Evolutionary conservation across 768 basidiomycete species (phyloP).

Genomic region (Tulasnella sp.): DNA sequence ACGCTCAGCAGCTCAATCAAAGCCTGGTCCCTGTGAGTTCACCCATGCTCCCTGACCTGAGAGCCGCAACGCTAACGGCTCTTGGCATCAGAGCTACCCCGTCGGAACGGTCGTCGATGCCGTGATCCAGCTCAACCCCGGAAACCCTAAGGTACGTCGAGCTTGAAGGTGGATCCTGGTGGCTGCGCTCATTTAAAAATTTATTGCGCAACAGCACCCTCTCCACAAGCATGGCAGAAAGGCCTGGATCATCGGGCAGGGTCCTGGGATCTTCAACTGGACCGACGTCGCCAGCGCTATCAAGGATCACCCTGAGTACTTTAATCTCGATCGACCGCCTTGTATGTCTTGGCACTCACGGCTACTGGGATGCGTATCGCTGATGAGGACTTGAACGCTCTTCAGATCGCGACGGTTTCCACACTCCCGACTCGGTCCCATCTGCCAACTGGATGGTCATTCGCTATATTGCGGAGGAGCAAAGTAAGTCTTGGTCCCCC

Average conservation of each 20-base stretch:
- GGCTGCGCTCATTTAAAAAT: background rate
- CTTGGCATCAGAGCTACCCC: background rate
- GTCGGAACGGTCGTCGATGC: background rate
- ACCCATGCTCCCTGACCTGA: background rate
- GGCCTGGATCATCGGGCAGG: slow-evolving; percentile 1
- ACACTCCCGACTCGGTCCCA: background rate
- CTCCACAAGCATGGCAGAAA: slow-evolving; percentile 3
- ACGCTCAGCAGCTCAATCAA: background rate
- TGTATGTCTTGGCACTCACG: background rate
- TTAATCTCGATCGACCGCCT: background rate
- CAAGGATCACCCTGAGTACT: background rate
- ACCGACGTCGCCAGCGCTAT: background rate
- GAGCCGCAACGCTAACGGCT: background rate
- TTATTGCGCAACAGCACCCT: background rate
- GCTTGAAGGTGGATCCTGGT: background rate
- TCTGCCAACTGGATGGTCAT: background rate
- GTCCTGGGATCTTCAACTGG: background rate
- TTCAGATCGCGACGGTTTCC: background rate
- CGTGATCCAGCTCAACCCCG: background rate
- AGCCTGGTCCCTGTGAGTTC: background rate
- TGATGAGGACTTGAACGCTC: background rate
- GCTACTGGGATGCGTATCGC: background rate
- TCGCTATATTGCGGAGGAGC: background rate
- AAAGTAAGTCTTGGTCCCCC: background rate
- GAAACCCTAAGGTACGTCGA: background rate